Evolutionary conservation across 495 filamentous ascomycete species (phyloP).

Genomic region (Venustampulla echinocandica): DNA sequence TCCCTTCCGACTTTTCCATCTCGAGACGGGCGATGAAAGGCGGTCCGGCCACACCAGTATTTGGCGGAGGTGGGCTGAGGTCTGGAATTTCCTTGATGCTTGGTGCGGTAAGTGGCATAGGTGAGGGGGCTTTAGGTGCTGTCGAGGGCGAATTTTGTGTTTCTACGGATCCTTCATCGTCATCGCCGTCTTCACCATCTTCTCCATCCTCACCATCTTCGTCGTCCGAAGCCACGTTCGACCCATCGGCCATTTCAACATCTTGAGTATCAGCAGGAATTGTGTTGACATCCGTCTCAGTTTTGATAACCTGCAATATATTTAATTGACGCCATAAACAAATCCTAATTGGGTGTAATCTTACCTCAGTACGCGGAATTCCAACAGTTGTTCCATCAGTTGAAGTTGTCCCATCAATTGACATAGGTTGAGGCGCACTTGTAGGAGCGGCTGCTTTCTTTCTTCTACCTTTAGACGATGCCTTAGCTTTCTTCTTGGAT

Average conservation of each 20-base stretch:
- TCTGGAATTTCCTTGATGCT: neutral
- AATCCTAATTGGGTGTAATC: conserved; percentile 18
- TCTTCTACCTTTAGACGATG: conserved; percentile 56
- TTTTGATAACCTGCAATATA: conserved; percentile 27
- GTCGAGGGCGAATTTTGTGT: conserved; percentile 28
- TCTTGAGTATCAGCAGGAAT: conserved; percentile 28
- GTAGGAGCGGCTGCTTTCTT: conserved; percentile 43
- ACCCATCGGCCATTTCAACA: conserved; percentile 32
- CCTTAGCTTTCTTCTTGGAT: conserved; percentile 66
- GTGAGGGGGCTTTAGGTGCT: conserved; percentile 2
- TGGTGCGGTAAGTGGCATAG: neutral
- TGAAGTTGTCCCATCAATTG: conserved; percentile 4
- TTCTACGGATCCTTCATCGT: conserved; percentile 34
- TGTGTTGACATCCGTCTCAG: conserved; percentile 9
- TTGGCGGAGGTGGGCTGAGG: neutral
- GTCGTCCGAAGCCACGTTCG: conserved; percentile 42
- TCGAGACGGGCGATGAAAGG: neutral
- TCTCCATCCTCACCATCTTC: conserved; percentile 49
- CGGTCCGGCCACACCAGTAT: neutral
- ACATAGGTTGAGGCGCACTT: conserved; percentile 17
- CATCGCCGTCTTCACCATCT: conserved; percentile 48
- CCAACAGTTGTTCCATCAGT: conserved; percentile 36
- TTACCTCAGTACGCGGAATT: conserved; percentile 25
- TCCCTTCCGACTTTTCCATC: conserved; percentile 7
- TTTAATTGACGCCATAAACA: conserved; percentile 8